Conservation (phyloP, 202 grass and related monocot species). For the Setaria italica region DNA sequence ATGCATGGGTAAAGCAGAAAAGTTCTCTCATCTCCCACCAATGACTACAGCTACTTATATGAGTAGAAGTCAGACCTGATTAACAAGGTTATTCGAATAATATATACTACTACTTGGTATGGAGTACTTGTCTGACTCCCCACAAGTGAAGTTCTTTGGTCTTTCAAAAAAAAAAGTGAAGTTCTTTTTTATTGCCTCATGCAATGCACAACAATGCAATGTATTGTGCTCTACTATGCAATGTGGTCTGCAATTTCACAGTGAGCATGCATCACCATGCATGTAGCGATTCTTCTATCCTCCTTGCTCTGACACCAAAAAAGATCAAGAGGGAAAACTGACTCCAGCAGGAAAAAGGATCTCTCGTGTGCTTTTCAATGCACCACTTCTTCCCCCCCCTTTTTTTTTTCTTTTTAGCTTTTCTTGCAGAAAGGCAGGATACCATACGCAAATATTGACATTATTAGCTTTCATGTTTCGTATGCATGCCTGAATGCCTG, state of each 20-base stretch:
- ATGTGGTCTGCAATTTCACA: conserved; percentile 22
- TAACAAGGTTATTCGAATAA: neutral
- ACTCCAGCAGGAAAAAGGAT: conserved; percentile 46
- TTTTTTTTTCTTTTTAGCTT: conserved; percentile 2
- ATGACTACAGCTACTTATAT: neutral
- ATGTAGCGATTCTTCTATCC: neutral
- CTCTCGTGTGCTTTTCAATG: conserved; percentile 27
- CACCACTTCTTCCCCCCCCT: neutral
- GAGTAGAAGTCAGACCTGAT: neutral
- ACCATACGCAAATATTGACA: conserved; percentile 42
- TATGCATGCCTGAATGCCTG: conserved; percentile 27
- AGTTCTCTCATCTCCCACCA: neutral
- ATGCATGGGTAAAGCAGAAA: neutral
- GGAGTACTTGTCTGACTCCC: neutral
- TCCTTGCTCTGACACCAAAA: conserved; percentile 31
- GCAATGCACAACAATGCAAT: conserved; percentile 23
- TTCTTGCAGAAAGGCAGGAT: conserved; percentile 43
- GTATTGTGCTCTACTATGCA: neutral
- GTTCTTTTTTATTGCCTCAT: neutral
- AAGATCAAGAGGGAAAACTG: conserved; percentile 26
- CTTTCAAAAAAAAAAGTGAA: too few species aligned
- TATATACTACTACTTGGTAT: neutral
- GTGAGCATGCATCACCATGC: neutral
- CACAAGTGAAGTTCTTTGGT: neutral
- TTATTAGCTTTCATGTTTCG: conserved; percentile 31